These are phyloP conservation scores for Sisymbrium irio DNA, from an alignment of 345 rosid genomes.

Conservation along the genomic window DNA sequence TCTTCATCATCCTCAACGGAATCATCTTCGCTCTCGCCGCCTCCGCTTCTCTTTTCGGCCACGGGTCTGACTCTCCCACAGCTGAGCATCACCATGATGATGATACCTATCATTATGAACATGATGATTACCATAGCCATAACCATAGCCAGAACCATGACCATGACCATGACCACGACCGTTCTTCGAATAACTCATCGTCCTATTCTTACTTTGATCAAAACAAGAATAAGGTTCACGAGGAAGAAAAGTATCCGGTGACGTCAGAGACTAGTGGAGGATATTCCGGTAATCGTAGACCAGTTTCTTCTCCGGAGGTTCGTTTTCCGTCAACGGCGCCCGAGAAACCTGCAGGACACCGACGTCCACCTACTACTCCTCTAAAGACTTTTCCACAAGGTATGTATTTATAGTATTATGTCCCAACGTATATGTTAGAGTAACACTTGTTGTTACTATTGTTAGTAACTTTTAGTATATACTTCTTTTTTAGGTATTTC, in stretches of 20 bases:
- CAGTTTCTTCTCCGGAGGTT: constrained; percentile 4
- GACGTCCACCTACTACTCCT: constrained; percentile 30
- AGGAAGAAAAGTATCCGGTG: constrained; percentile 13
- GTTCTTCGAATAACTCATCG: constrained; percentile 6
- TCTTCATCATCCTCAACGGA: constrained; percentile 19
- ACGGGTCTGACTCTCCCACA: constrained; percentile 7
- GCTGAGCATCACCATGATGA: constrained; percentile 8
- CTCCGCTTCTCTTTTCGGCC: constrained; percentile 12
- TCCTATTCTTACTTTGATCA: constrained; percentile 17
- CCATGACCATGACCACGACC: neutral
- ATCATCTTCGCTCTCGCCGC: constrained; percentile 33
- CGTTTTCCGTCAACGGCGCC: neutral
- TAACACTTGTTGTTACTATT: neutral
- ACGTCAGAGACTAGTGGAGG: constrained; percentile 9
- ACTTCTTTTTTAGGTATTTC: no score
- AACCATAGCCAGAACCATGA: neutral
- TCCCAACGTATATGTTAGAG: neutral
- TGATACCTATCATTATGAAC: neutral
- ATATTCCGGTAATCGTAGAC: neutral
- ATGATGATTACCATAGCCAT: constrained; percentile 10
- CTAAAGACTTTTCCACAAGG: constrained; percentile 28
- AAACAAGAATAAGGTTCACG: constrained; percentile 16
- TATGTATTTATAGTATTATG: neutral
- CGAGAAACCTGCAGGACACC: constrained; percentile 9
- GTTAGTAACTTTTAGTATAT: no score